Evolutionary conservation across 2,329 filamentous ascomycete species (phyloP), one percentile per base, ranked within the genome.

Genomic region (Cordyceps militaris): DNA sequence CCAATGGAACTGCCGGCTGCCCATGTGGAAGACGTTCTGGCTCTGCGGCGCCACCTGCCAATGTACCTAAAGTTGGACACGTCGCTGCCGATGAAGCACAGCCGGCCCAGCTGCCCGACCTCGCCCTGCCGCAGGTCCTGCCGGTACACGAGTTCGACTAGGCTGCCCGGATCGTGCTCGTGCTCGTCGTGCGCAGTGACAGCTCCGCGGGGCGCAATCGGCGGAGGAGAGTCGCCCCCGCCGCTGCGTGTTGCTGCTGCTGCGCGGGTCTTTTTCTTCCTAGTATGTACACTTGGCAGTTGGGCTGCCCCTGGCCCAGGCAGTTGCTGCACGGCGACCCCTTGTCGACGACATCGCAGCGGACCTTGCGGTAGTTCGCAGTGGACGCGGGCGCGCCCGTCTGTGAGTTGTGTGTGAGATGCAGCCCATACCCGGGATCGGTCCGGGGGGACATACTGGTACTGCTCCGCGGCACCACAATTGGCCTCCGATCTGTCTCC

Each of bases 51-150:
- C 67, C 59, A 77, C 75, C 60, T 81, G 79, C 13, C 74, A 43
- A 82, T 68, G 61, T 81, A 80, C 56, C 79, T 79, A 62, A 82
- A 73, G 59, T 82, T 82, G 34, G 79, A 82, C 59, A 79, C 74
- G 61, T 81, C 79, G 57, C 78, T 77, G 7, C 79, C 79, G 46
- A 82, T 79, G 62, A 79, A 82, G 57, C 78, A 79, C 11, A 79
- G 74, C 24, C 79, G 74, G 16, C 77, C 75, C 3, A 73, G 70
- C 53, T 71, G 69, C 36, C 74, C 70, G n/a, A 81, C 79, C 56
- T 78, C 75, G 19, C 74, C 68, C 23, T 71, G 67, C 32, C 72
- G 71, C 24, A 73, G 67, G 21, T 76, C 74, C 50, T 79, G 75
- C 44, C 75, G 72, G 58, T 80, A 76, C 53, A 81, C 76, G 49